Conservation (phyloP, 1,139 yeast species). For the Pichia sp. region DNA sequence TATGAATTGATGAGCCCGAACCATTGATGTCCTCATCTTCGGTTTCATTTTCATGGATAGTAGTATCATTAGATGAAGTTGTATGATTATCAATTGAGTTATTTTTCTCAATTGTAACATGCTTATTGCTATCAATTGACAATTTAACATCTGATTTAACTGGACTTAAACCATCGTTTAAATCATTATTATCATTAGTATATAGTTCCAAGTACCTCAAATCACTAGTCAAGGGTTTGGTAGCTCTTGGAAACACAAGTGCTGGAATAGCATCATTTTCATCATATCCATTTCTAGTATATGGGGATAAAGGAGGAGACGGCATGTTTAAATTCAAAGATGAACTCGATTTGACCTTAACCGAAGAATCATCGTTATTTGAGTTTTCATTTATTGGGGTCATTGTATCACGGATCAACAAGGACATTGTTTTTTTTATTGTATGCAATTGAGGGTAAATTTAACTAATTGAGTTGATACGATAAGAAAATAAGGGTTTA, state of each 20-base stretch:
- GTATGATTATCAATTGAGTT: not conserved
- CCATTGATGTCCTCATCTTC: not conserved
- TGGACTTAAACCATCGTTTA: not conserved
- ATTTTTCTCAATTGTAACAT: not conserved
- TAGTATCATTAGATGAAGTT: not conserved
- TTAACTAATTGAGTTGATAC: conserved; percentile 6
- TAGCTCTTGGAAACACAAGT: conserved; percentile 23
- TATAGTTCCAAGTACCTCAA: conserved; percentile 13
- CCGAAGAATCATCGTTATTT: not conserved
- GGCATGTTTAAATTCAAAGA: conserved; percentile 33
- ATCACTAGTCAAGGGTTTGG: conserved; percentile 16
- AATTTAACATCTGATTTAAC: not conserved
- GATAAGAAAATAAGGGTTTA: not conserved
- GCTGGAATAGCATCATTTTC: conserved; percentile 25
- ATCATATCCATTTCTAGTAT: conserved; percentile 32
- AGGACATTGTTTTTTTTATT: conserved; percentile 10
- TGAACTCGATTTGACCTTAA: conserved; percentile 1
- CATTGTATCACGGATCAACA: conserved; percentile 10
- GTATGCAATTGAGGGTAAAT: conserved; percentile 1
- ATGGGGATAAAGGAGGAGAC: conserved; percentile 66
- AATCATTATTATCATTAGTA: not conserved
- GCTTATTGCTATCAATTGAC: not conserved
- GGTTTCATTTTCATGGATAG: not conserved
- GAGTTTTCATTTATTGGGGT: conserved; percentile 14
- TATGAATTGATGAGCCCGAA: conserved; percentile 32